Conservation (phyloP, 805 yeast genomes). For the Yamadazyma laniorum region DNA sequence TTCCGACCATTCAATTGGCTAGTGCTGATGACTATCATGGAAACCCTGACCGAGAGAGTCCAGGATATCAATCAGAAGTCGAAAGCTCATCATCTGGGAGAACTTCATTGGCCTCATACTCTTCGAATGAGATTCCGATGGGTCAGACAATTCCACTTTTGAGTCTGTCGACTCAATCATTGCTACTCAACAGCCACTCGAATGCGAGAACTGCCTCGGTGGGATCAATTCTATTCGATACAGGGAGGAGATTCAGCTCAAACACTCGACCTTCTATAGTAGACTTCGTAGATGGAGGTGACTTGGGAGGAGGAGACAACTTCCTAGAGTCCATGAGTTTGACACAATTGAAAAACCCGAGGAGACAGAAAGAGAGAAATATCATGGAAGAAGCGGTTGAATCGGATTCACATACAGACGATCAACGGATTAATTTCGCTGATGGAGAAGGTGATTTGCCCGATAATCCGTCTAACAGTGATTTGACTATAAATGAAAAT, state of each 20-base stretch:
- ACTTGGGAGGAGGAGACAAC: slow-evolving; percentile 20
- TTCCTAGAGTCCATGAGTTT: background rate
- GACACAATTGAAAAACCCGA: background rate
- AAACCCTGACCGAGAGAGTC: background rate
- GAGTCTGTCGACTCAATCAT: slow-evolving; percentile 24
- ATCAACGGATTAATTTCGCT: no score
- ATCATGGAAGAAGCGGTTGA: background rate
- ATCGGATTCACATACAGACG: no score
- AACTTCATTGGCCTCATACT: slow-evolving; percentile 21
- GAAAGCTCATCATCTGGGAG: slow-evolving; percentile 17
- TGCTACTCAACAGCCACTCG: slow-evolving; percentile 9
- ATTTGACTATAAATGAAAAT: slow-evolving; percentile 2
- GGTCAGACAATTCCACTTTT: slow-evolving; percentile 35
- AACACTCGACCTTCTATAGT: slow-evolving; percentile 17
- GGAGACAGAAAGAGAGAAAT: background rate
- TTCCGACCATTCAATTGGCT: background rate
- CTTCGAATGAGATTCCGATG: slow-evolving; percentile 19
- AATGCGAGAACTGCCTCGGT: slow-evolving; percentile 23
- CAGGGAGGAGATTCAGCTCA: slow-evolving; percentile 19
- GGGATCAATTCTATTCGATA: slow-evolving; percentile 23
- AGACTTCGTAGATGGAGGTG: slow-evolving; percentile 27
- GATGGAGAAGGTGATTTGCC: no score
- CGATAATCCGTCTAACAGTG: slow-evolving; percentile 4
- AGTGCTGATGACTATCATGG: background rate
- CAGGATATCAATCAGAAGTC: slow-evolving; percentile 12